These are phyloP conservation scores for Xylaria intraflava DNA, from an alignment of 495 filamentous ascomycete species.

Conservation along the genomic window DNA sequence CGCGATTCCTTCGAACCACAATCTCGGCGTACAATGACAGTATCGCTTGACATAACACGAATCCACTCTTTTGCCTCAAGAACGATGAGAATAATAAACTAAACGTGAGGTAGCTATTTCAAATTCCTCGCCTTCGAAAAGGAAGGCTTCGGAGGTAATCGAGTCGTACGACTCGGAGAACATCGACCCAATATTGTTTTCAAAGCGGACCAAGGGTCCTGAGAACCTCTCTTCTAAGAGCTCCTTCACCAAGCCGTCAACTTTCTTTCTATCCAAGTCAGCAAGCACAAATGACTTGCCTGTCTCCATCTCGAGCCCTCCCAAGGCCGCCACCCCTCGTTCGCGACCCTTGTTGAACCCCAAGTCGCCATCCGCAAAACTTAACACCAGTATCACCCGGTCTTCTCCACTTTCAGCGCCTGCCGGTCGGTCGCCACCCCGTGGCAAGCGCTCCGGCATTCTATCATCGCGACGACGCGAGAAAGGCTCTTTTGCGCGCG, in stretches of 20 bases:
- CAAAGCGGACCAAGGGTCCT: constrained; percentile 63
- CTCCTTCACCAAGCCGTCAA: constrained; percentile 40
- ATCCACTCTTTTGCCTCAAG: background rate
- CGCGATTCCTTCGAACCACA: background rate
- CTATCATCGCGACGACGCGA: constrained; percentile 55
- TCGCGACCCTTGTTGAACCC: constrained; percentile 40
- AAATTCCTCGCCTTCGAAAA: constrained; percentile 31
- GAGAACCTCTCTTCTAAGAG: constrained; percentile 44
- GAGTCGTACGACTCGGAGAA: constrained; percentile 68
- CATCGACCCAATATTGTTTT: constrained; percentile 62
- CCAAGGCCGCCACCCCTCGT: constrained; percentile 31
- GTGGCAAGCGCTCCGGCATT: constrained; percentile 53
- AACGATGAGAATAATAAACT: constrained; percentile 10
- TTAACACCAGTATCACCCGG: constrained; percentile 35
- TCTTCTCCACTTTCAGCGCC: constrained; percentile 46
- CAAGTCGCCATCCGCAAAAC: constrained; percentile 36
- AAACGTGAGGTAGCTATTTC: constrained; percentile 31
- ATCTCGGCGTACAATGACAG: background rate
- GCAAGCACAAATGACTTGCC: constrained; percentile 29
- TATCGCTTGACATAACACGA: background rate
- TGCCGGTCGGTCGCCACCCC: constrained; percentile 57
- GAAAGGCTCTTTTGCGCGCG: constrained; percentile 46
- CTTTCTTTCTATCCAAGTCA: constrained; percentile 39
- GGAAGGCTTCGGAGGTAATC: constrained; percentile 39
- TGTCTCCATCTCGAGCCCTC: constrained; percentile 22